These are phyloP conservation scores for Phascolomyces articulosus DNA, from an alignment of 371 early-diverging fungal species.

Conservation along the genomic window DNA sequence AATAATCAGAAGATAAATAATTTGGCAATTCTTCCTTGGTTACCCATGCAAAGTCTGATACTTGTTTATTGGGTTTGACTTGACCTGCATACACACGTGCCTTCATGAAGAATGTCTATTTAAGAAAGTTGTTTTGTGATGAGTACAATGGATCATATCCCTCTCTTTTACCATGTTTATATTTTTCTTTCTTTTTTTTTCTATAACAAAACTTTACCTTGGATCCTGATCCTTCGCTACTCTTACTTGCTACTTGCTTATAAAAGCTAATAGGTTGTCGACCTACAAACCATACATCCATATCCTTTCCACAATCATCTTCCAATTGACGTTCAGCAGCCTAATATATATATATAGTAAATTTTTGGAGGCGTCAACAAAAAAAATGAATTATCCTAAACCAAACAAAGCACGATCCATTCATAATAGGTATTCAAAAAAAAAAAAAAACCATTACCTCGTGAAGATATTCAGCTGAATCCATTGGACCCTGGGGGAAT, in stretches of 20 bases:
- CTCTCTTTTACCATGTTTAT: too few relatives aligned
- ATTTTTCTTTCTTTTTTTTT: too few relatives aligned
- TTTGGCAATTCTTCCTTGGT: constrained; percentile 82
- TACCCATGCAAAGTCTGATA: constrained; percentile 86
- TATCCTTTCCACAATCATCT: constrained; percentile 73
- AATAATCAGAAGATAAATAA: constrained; percentile 73
- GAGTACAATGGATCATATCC: too few relatives aligned
- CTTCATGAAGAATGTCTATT: constrained; percentile 77
- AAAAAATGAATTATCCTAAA: too few relatives aligned
- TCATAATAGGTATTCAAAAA: too few relatives aligned
- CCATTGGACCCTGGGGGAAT: constrained; percentile 76
- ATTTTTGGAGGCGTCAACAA: too few relatives aligned
- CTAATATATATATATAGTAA: constrained; percentile 24
- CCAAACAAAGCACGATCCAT: too few relatives aligned
- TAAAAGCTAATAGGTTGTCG: constrained; percentile 79
- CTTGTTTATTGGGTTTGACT: constrained; percentile 57
- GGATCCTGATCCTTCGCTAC: constrained; percentile 26
- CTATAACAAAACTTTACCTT: constrained; percentile 50
- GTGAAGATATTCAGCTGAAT: constrained; percentile 71
- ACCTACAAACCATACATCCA: constrained; percentile 91
- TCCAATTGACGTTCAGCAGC: constrained; percentile 76
- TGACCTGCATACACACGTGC: constrained; percentile 85
- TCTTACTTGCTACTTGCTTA: constrained; percentile 48
- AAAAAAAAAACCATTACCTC: too few relatives aligned
- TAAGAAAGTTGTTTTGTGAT: too few relatives aligned